Conservation (phyloP, 2,329 filamentous ascomycete species). For the Myriosclerotinia duriaeana region DNA sequence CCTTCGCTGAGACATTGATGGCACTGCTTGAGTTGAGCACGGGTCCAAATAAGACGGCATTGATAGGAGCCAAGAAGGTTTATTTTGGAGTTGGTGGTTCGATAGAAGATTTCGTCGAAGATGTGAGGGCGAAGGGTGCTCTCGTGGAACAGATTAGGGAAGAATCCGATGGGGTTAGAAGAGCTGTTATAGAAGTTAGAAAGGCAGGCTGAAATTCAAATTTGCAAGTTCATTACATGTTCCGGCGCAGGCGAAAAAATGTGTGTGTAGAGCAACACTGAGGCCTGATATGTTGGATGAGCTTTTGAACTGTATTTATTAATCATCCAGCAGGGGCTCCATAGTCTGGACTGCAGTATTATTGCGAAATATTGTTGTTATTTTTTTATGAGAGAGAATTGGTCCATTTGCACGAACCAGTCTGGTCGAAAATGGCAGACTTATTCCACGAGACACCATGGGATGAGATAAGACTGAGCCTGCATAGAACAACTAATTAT, state of each 20-base stretch:
- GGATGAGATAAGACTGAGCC: too few relatives aligned
- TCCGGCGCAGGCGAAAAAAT: not conserved
- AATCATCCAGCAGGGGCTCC: not conserved
- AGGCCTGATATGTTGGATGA: not conserved
- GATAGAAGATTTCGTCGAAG: constrained; percentile 68
- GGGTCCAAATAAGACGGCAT: constrained; percentile 46
- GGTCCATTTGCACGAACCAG: too few relatives aligned
- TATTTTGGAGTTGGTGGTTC: constrained; percentile 86
- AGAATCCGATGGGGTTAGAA: constrained; percentile 60
- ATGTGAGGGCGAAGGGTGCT: constrained; percentile 51
- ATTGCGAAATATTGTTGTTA: too few relatives aligned
- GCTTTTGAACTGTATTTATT: not conserved
- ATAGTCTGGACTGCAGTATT: not conserved
- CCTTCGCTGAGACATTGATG: constrained; percentile 68
- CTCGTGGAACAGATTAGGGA: constrained; percentile 54
- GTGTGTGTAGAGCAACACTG: not conserved
- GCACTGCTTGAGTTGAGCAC: constrained; percentile 51
- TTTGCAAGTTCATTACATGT: not conserved
- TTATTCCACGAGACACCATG: too few relatives aligned
- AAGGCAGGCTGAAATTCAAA: constrained; percentile 12
- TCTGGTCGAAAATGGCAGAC: too few relatives aligned
- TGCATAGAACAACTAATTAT: too few relatives aligned
- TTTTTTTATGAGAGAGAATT: too few relatives aligned
- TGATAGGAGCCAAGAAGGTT: constrained; percentile 74
- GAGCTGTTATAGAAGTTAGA: constrained; percentile 54